Base-by-base conservation (phyloP, 2,329 filamentous ascomycete genomes). In the Delphinella strobiligena region DNA sequence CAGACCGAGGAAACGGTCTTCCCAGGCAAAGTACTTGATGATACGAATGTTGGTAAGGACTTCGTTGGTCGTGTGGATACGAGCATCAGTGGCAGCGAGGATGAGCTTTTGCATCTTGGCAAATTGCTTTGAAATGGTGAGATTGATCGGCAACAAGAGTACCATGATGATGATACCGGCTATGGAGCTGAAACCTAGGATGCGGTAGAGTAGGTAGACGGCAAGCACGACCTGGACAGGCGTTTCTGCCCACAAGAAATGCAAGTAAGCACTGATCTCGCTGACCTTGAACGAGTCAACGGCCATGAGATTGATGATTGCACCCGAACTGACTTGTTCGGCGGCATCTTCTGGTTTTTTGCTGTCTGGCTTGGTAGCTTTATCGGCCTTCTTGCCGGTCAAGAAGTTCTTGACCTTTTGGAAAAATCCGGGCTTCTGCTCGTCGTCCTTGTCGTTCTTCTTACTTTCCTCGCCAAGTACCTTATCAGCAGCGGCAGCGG, bases 301-400 rank as follows among this genome's bases (percentile, higher is more conserved):
- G 9, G 91, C 93, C 91, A 98, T 98, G 49, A 98, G 69, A 60
- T 96, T 98, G 67, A 98, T 98, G 54, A 98, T 95, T n/a, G 91
- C 93, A 46, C 93, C 91, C 37, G 93, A 72, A 45, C 91, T 95
- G 30, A 87, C 89, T 63, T 93, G 86, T 45, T 86, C 80, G 22
- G 22, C 22, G 12, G 22, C 7, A 22, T 59, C 49, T 12, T 59
- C 50, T 0, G 53, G 45, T 36, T 54, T 52, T 18, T 53, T 49
- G 12, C 48, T 43, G 30, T 59, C 55, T 22, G 62, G 52, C 41
- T 67, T 61, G 45, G 68, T 49, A 4, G 43, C 66, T 42, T 69
- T 59, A 2, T 60, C 61, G 52, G 71, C 71, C 55, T 77, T 76
- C 53, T 76, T 75, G 9, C 80, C 62, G 10, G 79, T 74, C 24